Evolutionary conservation across 2,329 filamentous ascomycete species (phyloP), one percentile per base, ranked within the genome.

Genomic region (Neonectria sp.): DNA sequence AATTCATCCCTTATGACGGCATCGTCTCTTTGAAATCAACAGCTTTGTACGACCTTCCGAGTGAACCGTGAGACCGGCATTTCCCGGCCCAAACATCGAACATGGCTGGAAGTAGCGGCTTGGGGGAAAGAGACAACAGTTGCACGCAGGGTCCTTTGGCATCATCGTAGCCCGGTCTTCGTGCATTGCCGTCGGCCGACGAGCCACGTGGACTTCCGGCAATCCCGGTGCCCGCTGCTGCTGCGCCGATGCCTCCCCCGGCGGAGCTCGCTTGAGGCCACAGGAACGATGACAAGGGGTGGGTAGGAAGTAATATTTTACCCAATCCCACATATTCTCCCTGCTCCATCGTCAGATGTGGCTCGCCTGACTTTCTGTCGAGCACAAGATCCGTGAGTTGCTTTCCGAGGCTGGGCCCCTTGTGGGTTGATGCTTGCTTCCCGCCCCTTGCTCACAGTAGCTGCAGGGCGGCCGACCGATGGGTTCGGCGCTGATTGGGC

Each of bases 181-280:
- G 6, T 46, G 52, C 49, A 65, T 56, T 52, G 58, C 61, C 57
- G 60, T 69, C 60, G 62, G 52, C 48, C 61, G 60, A 72, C 60
- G 63, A 52, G 31, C 68, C 69, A 72, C 62, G 71, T 72, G 71
- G 68, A 24, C 31, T 43, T 45, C 60, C 52, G 60, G 33, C 43
- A 56, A 55, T 13, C 33, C 37, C 40, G 24, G 11, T 31, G 3
- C 25, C 17, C 49, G 37, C 31, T 11, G 27, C 25, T 29, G 24
- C 37, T 40, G 49, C 37, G 29, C 12, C 37, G 35, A 40, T 15
- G 13, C 7, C 21, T n/a, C 45, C 45, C 59, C n/a, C 27, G 25
- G 48, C 40, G 37, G 21, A 48, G 43, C 35, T 27, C 24, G 9
- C 49, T 27, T 33, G 29, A 45, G 35, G 35, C 9, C 12, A 27